Evolutionary conservation across 2,329 filamentous ascomycete species (phyloP).

Genomic region (Tolypocladium nubicola): DNA sequence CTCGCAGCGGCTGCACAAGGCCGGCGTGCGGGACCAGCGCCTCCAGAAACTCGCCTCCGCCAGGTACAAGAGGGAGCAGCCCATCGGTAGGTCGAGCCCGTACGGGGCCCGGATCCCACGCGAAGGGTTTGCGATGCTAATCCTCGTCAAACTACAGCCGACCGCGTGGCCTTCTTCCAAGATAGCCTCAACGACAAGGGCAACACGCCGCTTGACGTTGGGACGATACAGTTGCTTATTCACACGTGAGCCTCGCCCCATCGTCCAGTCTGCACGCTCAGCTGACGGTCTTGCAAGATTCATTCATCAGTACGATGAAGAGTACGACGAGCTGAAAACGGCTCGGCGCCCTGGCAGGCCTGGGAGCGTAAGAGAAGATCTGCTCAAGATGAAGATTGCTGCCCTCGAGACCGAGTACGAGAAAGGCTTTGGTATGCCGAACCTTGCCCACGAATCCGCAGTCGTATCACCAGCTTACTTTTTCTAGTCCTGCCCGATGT

Average conservation of each 20-base stretch:
- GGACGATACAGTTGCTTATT: conserved; percentile 51
- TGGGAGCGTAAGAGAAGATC: conserved; percentile 64
- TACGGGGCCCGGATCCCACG: neutral
- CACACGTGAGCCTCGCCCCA: conserved; percentile 36
- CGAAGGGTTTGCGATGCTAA: neutral
- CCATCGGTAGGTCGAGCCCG: conserved; percentile 45
- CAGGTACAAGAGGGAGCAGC: conserved; percentile 63
- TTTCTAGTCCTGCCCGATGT: conserved; percentile 62
- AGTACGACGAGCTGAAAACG: conserved; percentile 55
- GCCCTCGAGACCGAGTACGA: conserved; percentile 69
- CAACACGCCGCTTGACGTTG: conserved; percentile 36
- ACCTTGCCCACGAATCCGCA: neutral
- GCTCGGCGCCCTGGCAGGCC: conserved; percentile 70
- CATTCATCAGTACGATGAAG: conserved; percentile 60
- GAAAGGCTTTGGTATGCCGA: conserved; percentile 61
- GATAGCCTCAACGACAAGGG: conserved; percentile 44
- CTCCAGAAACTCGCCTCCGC: conserved; percentile 61
- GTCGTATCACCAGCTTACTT: neutral
- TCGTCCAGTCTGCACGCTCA: conserved; percentile 5
- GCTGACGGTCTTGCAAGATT: conserved; percentile 33
- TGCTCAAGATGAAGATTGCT: conserved; percentile 61
- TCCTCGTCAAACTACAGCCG: conserved; percentile 12
- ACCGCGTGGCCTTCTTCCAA: conserved; percentile 54
- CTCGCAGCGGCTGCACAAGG: conserved; percentile 69
- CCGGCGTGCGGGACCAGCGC: conserved; percentile 71